Evolutionary conservation across 1,139 yeast species (phyloP), one percentile per base, ranked within the genome.

Genomic region (Scheffersomyces parashehatae): DNA sequence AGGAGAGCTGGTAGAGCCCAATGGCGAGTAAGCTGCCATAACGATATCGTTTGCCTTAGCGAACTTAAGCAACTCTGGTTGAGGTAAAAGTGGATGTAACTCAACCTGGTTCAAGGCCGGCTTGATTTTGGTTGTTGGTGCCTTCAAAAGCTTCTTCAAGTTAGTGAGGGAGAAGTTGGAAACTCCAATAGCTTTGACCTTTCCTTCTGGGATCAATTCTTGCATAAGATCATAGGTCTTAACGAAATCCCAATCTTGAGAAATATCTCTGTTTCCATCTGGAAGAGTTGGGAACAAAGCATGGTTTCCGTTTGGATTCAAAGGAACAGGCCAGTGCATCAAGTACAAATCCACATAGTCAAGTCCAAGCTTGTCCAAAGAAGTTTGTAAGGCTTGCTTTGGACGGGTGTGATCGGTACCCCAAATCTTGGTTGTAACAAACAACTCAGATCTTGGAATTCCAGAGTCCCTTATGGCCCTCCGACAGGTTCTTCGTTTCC

Each of bases 351-450:
- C 60, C 14, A 53, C 59, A 26, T 51, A 51, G 10, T 48, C 53
- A 36, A 53, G 50, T 3, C 48, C 51, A 15, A 47, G 39, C 59
- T 64, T 37, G 59, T 50, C 52, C 75, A 56, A 1, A 77, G 72
- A 29, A 55, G 57, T 28, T 69, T 60, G 29, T 75, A 50, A 0
- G 77, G 84, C 86, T 36, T 61, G 69, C 39, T 64, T 82, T 28
- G 83, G 83, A 42, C 80, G 69, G 51, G 74, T 71, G 55, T 84
- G 88, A 56, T 77, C 82, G 29, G 83, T 68, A 44, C 82, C 75
- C 86, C 88, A 83, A 48, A 87, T 70, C 62, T 88, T 88, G 48
- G 95, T 85, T 51, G 95, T 87, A 34, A 47, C 50, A 20, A 45
- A 49, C 29, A 47, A 37, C n/a, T 47, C 49, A 32, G 41, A 29